These are phyloP conservation scores for Ustilago lituana DNA, from an alignment of 1,284 basidiomycete genomes.

Conservation along the genomic window DNA sequence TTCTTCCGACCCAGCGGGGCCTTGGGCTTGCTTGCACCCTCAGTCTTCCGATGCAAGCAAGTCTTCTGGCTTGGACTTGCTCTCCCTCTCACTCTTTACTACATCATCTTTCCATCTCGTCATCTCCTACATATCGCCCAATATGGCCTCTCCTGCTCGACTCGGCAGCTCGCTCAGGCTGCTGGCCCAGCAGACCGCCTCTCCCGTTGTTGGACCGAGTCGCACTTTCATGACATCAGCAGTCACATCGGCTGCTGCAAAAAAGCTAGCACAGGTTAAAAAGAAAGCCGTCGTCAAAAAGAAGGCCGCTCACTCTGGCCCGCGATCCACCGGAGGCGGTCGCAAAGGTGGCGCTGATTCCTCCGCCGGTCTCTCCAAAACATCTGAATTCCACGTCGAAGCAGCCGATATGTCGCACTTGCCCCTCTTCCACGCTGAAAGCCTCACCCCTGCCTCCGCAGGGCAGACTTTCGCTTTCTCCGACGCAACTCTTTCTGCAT, in stretches of 20 bases:
- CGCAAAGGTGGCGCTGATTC: conserved; percentile 59
- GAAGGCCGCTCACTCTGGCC: conserved; percentile 38
- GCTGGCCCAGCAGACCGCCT: conserved; percentile 8
- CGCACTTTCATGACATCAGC: conserved; percentile 28
- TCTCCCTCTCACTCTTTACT: neutral
- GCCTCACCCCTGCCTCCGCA: conserved; percentile 31
- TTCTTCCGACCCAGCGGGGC: no score
- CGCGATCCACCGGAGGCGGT: conserved; percentile 51
- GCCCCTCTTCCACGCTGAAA: conserved; percentile 43
- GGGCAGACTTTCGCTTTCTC: conserved; percentile 53
- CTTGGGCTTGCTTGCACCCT: neutral
- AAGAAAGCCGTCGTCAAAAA: conserved; percentile 60
- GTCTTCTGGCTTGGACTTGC: no score
- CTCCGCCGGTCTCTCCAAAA: conserved; percentile 37
- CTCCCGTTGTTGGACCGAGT: conserved; percentile 6
- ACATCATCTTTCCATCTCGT: neutral
- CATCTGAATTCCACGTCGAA: conserved; percentile 45
- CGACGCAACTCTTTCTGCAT: conserved; percentile 42
- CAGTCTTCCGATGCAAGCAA: no score
- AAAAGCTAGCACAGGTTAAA: conserved; percentile 51
- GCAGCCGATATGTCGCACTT: conserved; percentile 57
- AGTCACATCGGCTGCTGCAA: conserved; percentile 32
- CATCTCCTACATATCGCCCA: conserved; percentile 1
- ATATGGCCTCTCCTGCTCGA: conserved; percentile 22
- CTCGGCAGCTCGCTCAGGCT: conserved; percentile 26